phyloP scores from a whole-genome alignment of 1,284 basidiomycete genomes.

The Blastosporella zonata region DNA sequence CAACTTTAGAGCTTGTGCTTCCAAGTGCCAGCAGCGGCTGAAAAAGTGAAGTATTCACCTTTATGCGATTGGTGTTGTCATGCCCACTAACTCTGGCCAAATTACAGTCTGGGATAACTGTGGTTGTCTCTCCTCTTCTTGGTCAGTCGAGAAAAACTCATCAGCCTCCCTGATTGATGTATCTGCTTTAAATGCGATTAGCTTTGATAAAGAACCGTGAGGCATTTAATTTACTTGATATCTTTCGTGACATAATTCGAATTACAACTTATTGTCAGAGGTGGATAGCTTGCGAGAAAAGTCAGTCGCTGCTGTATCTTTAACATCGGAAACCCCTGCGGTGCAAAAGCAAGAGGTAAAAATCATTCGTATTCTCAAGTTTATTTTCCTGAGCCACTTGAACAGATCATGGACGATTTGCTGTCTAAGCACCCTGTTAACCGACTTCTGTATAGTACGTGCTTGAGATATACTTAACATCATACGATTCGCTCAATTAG shows the following conservation, averaged over 20 bases:
- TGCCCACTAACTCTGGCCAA: not conserved
- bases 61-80: not conserved
- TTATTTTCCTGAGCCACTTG: not conserved
- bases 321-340: conserved; percentile 63
- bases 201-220: conserved; percentile 84
- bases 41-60: conserved; percentile 38
- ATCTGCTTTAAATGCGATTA: conserved; percentile 25
- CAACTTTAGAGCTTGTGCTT: conserved; percentile 73
- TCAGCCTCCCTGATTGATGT: not conserved
- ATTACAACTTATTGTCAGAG: conserved; percentile 41
- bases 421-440: conserved; percentile 55
- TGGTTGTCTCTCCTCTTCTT: conserved; percentile 78
- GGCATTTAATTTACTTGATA: conserved; percentile 15
- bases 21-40: conserved; percentile 78
- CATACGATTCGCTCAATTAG: not conserved
- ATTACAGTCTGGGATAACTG: conserved; percentile 62
- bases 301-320: conserved; percentile 56
- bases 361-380: conserved; percentile 17
- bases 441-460: conserved; percentile 69
- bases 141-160: conserved; percentile 39
- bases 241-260: not conserved
- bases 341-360: conserved; percentile 56
- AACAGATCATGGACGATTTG: conserved; percentile 63
- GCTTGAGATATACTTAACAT: not conserved
- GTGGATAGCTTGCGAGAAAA: conserved; percentile 58